A percentile compares a stretch with the other conserved stretches of the same genome.
These are phyloP conservation scores for Ramularia endophylla DNA, from an alignment of 2,329 filamentous ascomycete species.

Conservation along the genomic window DNA sequence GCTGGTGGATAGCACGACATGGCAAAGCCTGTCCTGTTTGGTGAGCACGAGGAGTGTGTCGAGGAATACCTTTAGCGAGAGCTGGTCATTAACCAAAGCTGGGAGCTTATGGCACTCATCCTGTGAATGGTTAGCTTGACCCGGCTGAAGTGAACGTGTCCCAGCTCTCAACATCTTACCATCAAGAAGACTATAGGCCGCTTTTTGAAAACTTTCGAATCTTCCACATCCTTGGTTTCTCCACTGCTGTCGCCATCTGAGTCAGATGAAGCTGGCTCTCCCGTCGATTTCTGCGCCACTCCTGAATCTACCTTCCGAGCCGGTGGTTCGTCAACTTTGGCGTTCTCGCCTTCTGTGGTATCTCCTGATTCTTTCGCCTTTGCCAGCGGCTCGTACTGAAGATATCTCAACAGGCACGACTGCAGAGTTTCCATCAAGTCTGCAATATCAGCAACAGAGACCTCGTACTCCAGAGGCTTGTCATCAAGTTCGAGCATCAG, in stretches of 20 bases:
- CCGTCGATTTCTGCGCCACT: neutral
- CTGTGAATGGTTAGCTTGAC: neutral
- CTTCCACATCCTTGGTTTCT: constrained; percentile 1
- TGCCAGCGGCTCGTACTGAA: constrained; percentile 11
- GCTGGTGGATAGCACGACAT: constrained; percentile 16
- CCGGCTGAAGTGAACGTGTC: neutral
- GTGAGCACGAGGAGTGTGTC: constrained; percentile 17
- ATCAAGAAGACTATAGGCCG: constrained; percentile 15
- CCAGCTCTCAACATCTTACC: too few species aligned
- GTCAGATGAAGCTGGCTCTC: too few species aligned
- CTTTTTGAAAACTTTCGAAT: constrained; percentile 10
- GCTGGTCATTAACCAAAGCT: constrained; percentile 12
- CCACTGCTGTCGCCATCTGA: too few species aligned
- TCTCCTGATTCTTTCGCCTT: constrained; percentile 2
- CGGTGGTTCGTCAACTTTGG: neutral
- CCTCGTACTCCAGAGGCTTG: constrained; percentile 12
- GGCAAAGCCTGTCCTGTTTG: constrained; percentile 16
- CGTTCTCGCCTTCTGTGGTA: neutral
- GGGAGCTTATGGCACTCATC: constrained; percentile 14
- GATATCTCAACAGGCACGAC: constrained; percentile 16
- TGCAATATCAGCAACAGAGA: constrained; percentile 14
- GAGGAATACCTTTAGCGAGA: constrained; percentile 16
- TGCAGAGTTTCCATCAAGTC: constrained; percentile 17
- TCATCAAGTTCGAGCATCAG: constrained; percentile 11
- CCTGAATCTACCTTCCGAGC: neutral